These are phyloP conservation scores for Diaporthe ilicicola DNA, from an alignment of 2,329 filamentous ascomycete species.

Conservation along the genomic window DNA sequence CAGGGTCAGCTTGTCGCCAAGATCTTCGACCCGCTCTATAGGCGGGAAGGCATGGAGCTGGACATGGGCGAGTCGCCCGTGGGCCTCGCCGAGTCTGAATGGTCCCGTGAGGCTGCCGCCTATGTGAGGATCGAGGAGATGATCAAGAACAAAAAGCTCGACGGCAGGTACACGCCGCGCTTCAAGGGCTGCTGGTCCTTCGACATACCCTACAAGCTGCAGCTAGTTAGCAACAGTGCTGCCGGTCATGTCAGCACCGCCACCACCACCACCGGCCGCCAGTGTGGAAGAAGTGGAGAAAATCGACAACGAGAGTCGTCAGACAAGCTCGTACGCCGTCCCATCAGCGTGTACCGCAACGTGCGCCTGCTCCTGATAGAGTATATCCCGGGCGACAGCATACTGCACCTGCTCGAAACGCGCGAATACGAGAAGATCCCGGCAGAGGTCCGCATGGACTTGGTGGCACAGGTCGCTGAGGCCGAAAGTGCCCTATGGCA, in stretches of 20 bases:
- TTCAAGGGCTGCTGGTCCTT: conserved; percentile 4
- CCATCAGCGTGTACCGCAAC: neutral
- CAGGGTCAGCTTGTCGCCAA: neutral
- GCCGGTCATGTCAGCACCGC: neutral
- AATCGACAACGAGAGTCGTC: neutral
- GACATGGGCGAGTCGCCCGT: neutral
- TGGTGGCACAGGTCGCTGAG: neutral
- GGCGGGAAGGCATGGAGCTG: neutral
- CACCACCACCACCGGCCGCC: neutral
- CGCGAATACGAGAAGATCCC: neutral
- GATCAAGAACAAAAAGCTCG: neutral
- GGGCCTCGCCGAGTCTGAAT: neutral
- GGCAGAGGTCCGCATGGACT: neutral
- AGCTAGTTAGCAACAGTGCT: neutral
- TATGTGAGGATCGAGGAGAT: neutral
- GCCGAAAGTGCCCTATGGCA: conserved; percentile 3
- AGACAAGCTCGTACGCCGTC: neutral
- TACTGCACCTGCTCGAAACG: neutral
- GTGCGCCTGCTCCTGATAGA: conserved; percentile 3
- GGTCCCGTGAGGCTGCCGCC: neutral
- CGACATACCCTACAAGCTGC: neutral
- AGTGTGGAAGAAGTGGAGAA: neutral
- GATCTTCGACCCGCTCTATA: neutral
- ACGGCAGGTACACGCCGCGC: neutral
- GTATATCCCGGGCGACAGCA: neutral